These are phyloP conservation scores for Pachysolen tannophilus DNA, from an alignment of 805 yeast genomes.

Conservation along the genomic window DNA sequence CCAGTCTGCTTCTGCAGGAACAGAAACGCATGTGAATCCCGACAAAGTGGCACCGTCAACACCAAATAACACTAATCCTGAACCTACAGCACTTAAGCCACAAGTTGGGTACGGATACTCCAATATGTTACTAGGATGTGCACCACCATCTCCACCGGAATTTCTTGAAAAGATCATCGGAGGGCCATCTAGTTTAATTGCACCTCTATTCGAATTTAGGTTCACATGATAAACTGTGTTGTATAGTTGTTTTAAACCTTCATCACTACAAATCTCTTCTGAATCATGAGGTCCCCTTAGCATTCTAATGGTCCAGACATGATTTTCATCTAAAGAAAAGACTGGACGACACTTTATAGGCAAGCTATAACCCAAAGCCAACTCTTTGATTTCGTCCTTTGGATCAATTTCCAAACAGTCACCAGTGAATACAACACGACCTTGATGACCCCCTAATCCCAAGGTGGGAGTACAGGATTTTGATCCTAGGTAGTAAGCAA, in stretches of 20 bases:
- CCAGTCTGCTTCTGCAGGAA: slow-evolving; percentile 19
- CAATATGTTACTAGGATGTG: slow-evolving; percentile 21
- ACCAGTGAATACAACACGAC: slow-evolving; percentile 20
- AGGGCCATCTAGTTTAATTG: slow-evolving; percentile 22
- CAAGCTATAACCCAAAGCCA: slow-evolving; percentile 11
- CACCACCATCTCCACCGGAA: slow-evolving; percentile 23
- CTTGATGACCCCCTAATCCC: slow-evolving; percentile 23
- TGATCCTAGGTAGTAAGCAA: slow-evolving; percentile 21
- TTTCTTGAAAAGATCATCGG: slow-evolving; percentile 14
- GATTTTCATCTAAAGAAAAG: slow-evolving; percentile 9
- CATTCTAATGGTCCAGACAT: slow-evolving; percentile 16
- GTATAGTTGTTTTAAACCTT: slow-evolving; percentile 17
- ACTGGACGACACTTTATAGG: slow-evolving; percentile 14
- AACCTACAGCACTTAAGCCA: slow-evolving; percentile 22
- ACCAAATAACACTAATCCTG: slow-evolving; percentile 18
- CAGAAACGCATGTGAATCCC: slow-evolving; percentile 20
- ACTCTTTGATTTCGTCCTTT: slow-evolving; percentile 1
- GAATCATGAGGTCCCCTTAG: slow-evolving; percentile 23
- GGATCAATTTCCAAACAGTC: slow-evolving; percentile 17
- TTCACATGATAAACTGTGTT: slow-evolving; percentile 15
- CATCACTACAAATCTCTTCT: slow-evolving; percentile 18
- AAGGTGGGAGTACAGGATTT: slow-evolving; percentile 22
- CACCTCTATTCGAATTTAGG: slow-evolving; percentile 23
- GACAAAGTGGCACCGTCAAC: slow-evolving; percentile 23
- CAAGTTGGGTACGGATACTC: slow-evolving; percentile 22